Evolutionary conservation across 139 green algal genomes (phyloP), one percentile per base, ranked within the genome.

Genomic region (Cymbomonas tetramitiformis): DNA sequence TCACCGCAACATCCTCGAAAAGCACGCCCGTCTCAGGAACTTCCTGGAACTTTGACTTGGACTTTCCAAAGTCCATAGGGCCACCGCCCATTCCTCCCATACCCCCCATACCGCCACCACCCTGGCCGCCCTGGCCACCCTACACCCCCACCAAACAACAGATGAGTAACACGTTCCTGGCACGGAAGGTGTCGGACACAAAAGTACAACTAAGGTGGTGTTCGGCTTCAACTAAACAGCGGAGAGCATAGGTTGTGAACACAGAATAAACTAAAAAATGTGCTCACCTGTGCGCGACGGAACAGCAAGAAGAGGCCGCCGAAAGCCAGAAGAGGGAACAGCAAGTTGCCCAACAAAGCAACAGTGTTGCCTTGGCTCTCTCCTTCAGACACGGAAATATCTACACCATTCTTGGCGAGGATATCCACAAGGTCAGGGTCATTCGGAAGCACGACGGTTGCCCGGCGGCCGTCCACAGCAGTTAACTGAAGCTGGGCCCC

Each of bases 31-130:
- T 99, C 79, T 99, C 92, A 0, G 72, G 70, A 10, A 95, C 82
- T 73, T 99, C 92, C 83, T 98, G 91, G 76, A 99, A 99, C 81
- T 99, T 99, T 64, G 72, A 86, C 79, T 97, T 96, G 61, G 67
- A 85, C 61, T 79, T 80, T 26, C 83, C 91, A 78, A 99, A 99
- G 71, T 99, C 92, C 92, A 99, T 95, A 51, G 92, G 84, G 39
- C 90, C 90, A 32, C 71, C 71, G 32, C 61, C 51, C 39, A 88
- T 88, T 51, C 82, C 72, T 34, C 38, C 36, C 10, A 68, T 67
- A 2, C 69, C 68, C 19, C 60, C 57, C 19, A 51, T 38, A 24
- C 64, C 64, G 28, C 61, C 54, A 32, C 72, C 67, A 51, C 73
- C 63, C 18, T 25, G 33, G 50, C 48, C 51, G 32, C 65, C 67